Conservation (phyloP, 306 rosid species). For the Trichosanthes cucumerina region DNA sequence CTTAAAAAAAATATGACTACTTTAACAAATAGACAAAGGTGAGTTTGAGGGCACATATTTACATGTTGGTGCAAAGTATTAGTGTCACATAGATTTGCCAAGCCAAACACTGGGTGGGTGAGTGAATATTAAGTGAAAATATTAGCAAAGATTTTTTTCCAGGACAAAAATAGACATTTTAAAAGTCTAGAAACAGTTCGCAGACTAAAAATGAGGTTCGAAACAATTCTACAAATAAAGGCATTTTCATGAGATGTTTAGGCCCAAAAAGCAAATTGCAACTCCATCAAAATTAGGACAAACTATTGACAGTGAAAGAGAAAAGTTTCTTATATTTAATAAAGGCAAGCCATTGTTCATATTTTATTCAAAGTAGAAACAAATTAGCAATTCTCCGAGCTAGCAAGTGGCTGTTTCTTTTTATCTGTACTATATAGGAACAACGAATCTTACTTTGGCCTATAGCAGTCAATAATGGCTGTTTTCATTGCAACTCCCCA, state of each 20-base stretch:
- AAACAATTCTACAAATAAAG: not conserved
- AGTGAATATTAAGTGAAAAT: too few relatives aligned
- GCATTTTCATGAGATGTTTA: not conserved
- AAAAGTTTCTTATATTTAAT: not conserved
- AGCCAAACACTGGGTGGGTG: not conserved
- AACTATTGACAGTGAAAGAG: not conserved
- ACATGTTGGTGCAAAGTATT: not conserved
- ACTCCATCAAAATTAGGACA: not conserved
- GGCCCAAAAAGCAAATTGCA: not conserved
- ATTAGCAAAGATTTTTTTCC: not conserved
- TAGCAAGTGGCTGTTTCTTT: not conserved
- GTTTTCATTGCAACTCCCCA: conserved; percentile 63
- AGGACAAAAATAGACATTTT: too few relatives aligned
- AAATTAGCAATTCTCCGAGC: not conserved
- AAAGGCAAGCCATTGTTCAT: not conserved
- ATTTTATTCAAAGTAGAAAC: not conserved
- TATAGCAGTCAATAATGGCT: not conserved
- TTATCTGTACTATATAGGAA: not conserved
- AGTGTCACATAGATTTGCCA: not conserved
- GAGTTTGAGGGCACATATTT: not conserved
- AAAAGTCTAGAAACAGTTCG: too few relatives aligned
- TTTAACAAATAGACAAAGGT: too few relatives aligned
- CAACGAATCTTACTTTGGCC: not conserved
- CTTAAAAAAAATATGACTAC: too few relatives aligned
- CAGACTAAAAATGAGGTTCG: not conserved